These are phyloP conservation scores for Populus hybrid DNA, from an alignment of 441 rosid genomes.

Conservation along the genomic window DNA sequence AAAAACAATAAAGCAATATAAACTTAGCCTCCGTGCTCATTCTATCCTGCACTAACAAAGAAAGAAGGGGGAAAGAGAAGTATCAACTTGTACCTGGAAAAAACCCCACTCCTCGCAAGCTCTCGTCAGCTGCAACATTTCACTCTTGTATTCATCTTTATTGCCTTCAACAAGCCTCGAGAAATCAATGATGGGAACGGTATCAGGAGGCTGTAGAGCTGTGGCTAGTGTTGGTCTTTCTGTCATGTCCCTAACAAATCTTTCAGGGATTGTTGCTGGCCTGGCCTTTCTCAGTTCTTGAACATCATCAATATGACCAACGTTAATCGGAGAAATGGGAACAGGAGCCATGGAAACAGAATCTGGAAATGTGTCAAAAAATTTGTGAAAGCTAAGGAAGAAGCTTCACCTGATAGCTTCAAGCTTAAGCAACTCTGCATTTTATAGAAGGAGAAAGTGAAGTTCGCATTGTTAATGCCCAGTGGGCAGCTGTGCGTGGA, in stretches of 20 bases:
- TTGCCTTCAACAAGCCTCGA: constrained; percentile 22
- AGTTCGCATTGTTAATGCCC: constrained; percentile 28
- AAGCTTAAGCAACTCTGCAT: neutral
- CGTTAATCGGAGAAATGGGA: constrained; percentile 19
- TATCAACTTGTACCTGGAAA: constrained; percentile 33
- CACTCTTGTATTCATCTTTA: constrained; percentile 2
- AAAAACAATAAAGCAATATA: neutral
- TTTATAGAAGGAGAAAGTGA: constrained; percentile 4
- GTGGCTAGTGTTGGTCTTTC: constrained; percentile 28
- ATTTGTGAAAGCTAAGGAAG: neutral
- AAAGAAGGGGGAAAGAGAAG: no score
- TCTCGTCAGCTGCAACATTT: constrained; percentile 24
- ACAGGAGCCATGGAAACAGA: neutral
- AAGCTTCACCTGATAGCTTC: neutral
- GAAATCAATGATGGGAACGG: constrained; percentile 38
- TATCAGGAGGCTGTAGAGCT: constrained; percentile 1
- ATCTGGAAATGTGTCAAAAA: neutral
- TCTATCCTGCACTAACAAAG: neutral
- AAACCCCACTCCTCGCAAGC: constrained; percentile 53
- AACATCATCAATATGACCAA: constrained; percentile 46
- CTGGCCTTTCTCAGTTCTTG: constrained; percentile 38
- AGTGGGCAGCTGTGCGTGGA: neutral
- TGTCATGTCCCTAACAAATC: constrained; percentile 34
- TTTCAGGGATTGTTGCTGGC: constrained; percentile 31
- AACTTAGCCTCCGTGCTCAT: neutral